Conservation (phyloP, 1,284 basidiomycete species). For the Ceratobasidium sp. region DNA sequence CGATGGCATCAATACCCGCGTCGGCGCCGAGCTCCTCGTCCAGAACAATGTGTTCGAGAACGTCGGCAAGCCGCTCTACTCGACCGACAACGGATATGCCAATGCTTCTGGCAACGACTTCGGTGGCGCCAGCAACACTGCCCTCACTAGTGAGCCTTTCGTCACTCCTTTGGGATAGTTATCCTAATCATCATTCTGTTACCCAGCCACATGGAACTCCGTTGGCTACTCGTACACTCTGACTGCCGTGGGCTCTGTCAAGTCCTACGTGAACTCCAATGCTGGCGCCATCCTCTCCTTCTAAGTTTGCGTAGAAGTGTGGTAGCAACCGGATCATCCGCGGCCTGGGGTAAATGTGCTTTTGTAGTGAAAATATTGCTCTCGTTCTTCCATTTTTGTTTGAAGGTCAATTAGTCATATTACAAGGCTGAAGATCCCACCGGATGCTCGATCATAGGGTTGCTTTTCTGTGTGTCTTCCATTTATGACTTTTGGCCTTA, state of each 20-base stretch:
- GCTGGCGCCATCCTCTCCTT: constrained; percentile 24
- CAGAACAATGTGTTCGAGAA: constrained; percentile 57
- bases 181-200: too few relatives aligned
- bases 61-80: constrained; percentile 46
- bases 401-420: too few relatives aligned
- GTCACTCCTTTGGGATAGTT: too few relatives aligned
- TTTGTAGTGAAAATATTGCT: too few relatives aligned
- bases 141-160: not conserved
- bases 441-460: too few relatives aligned
- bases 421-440: too few relatives aligned
- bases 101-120: constrained; percentile 16
- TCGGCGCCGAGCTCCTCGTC: constrained; percentile 49
- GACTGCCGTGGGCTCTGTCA: not conserved
- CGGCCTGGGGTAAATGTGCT: too few relatives aligned
- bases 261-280: constrained; percentile 2
- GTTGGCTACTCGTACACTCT: constrained; percentile 33
- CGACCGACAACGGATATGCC: constrained; percentile 16
- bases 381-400: too few relatives aligned
- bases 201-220: constrained; percentile 15
- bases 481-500: too few relatives aligned
- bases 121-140: constrained; percentile 8
- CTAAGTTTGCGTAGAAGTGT: not conserved
- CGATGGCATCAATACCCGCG: constrained; percentile 44
- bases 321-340: too few relatives aligned
- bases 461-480: too few relatives aligned